Base-by-base conservation (phyloP, 768 basidiomycete genomes). In the Leccinum broughii region DNA sequence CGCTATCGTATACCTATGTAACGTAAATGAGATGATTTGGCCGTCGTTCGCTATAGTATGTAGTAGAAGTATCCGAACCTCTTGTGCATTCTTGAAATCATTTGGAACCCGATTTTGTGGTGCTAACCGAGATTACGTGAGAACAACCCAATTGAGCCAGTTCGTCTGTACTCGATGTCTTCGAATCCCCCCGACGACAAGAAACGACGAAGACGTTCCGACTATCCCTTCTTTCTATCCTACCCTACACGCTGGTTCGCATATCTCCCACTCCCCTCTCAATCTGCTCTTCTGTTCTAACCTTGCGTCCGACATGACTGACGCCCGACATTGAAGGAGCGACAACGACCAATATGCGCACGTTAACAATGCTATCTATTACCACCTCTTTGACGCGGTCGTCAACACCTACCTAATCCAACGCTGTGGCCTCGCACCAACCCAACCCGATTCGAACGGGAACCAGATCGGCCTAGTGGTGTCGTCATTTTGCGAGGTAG, bases 291-390 rank as follows among this genome's bases (percentile, higher is more conserved):
- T n/a, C 3, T 30, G 14, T 24, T 59, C 67, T 68, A 46, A 68
- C 59, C 15, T 44, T 20, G 11, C 35, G 6, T 46, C n/a, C 32
- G 17, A 50, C 9, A n/a, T 57, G 55, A 22, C 24, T 35, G 13
- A 13, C 11, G 1, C 51, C 28, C 22, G 10, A 30, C 6, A 53
- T 6, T 28, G n/a, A 63, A 93, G 91, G 91, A 89, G 83, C 65
- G 91, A 93, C 79, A 93, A 92, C 66, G 91, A 93, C 77, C 90
- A 92, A 66, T 93, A 93, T 68, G 80, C 83, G 13, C 91, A 93
- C 62, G 77, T 92, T 68, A 92, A 93, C 75, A 93, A 93, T 72
- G 80, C 88, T 0, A 76, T 91, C 15, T 93, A 92, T 73, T 89
- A 90, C 68, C 88, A 89, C 67, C 79, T 90, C 58, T 90, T 92